Conservation (phyloP, 352 stramenopile genomes). For the Phytophthora idaei region DNA sequence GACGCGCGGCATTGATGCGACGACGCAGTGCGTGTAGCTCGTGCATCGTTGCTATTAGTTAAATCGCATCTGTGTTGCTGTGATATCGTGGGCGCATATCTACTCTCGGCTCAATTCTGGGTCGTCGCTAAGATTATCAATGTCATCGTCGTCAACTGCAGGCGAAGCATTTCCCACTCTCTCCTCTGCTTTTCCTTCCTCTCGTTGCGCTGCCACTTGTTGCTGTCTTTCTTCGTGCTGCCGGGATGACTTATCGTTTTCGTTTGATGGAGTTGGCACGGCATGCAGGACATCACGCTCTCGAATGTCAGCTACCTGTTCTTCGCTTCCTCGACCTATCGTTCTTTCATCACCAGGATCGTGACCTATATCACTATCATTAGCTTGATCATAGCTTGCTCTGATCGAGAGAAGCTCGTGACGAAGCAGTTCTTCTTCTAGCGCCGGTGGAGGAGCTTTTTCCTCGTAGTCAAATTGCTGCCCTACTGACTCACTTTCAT, state of each 20-base stretch:
- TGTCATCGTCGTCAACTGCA: constrained; percentile 1
- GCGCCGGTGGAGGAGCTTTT: constrained; percentile 3
- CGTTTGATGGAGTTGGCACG: background rate
- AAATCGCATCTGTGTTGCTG: too few relatives aligned
- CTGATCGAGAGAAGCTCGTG: constrained; percentile 6
- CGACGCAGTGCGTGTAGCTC: too few relatives aligned
- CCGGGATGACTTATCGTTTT: background rate
- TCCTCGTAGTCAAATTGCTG: constrained; percentile 18
- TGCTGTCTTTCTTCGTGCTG: background rate
- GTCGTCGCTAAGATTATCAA: constrained; percentile 11
- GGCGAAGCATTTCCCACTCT: background rate
- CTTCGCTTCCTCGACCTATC: background rate
- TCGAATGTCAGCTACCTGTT: too few relatives aligned
- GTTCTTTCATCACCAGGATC: constrained; percentile 1
- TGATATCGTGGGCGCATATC: too few relatives aligned
- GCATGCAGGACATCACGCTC: background rate
- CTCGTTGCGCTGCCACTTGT: background rate
- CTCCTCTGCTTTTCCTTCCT: constrained; percentile 1
- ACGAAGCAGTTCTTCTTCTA: background rate
- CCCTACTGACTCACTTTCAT: background rate
- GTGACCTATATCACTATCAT: background rate
- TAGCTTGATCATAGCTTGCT: background rate
- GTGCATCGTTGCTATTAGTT: too few relatives aligned
- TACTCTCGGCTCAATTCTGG: constrained; percentile 18
- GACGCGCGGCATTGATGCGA: too few relatives aligned